Conservation (phyloP, 2,329 filamentous ascomycete genomes). For the Pyrenophora seminiperda region DNA sequence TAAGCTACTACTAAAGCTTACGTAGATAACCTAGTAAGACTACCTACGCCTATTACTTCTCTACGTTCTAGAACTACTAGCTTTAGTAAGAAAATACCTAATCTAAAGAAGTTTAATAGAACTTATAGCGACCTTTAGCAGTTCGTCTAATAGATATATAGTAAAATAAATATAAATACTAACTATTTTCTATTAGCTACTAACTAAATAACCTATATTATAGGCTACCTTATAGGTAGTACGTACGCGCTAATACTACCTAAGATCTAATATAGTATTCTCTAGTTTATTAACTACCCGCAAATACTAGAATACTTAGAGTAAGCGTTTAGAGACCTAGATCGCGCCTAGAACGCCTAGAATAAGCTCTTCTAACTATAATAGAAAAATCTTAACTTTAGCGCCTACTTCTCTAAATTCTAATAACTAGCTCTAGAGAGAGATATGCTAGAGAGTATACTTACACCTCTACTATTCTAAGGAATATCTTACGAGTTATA, state of each 20-base stretch:
- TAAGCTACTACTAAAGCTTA: not conserved
- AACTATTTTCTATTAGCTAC: not conserved
- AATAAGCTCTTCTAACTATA: not conserved
- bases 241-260: not conserved
- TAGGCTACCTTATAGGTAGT: not conserved
- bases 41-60: too few species aligned
- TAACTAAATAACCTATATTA: not conserved
- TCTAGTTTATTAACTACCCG: too few species aligned
- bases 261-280: slow-evolving; percentile 3
- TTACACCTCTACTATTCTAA: too few species aligned
- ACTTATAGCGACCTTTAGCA: too few species aligned
- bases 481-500: not conserved
- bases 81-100: too few species aligned
- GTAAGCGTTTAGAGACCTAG: too few species aligned
- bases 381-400: slow-evolving; percentile 1
- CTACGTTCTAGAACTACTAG: too few species aligned
- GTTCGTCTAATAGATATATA: slow-evolving; percentile 1
- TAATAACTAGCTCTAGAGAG: too few species aligned
- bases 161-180: not conserved
- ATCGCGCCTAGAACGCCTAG: not conserved
- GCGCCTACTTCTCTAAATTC: slow-evolving; percentile 1
- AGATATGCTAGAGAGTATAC: too few species aligned
- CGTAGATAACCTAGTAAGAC: not conserved
- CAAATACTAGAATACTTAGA: too few species aligned
- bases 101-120: too few species aligned